Evolutionary conservation across 768 basidiomycete genomes (phyloP).

Genomic region (Suillus paluster): DNA sequence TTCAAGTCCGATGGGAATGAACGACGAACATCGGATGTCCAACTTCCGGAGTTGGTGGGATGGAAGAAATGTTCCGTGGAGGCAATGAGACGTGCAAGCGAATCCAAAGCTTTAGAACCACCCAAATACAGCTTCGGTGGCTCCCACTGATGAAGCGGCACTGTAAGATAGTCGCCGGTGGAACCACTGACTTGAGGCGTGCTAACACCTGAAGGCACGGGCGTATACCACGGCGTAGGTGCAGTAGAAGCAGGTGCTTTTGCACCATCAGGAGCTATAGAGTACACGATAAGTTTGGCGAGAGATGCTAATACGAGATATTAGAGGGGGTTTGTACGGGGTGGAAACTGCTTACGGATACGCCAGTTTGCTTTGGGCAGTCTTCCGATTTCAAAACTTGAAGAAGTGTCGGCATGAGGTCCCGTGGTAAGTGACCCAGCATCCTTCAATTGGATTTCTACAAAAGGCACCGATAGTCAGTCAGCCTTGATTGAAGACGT

Average conservation of each 20-base stretch:
- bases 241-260: conserved; percentile 61
- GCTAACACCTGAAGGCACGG: conserved; percentile 62
- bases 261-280: conserved; percentile 73
- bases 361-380: conserved; percentile 76
- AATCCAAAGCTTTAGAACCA: conserved; percentile 85
- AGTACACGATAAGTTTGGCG: conserved; percentile 86
- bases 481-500: conserved; percentile 1
- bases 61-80: conserved; percentile 67
- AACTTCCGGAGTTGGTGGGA: conserved; percentile 24
- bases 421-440: conserved; percentile 77
- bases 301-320: conserved; percentile 59
- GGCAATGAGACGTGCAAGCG: conserved; percentile 81
- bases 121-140: conserved; percentile 61
- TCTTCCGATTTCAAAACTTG: conserved; percentile 53
- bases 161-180: conserved; percentile 62
- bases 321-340: background rate
- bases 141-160: conserved; percentile 54
- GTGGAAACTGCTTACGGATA: conserved; percentile 53
- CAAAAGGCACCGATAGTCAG: conserved; percentile 9
- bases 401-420: conserved; percentile 72
- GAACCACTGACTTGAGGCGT: conserved; percentile 30
- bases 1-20: conserved; percentile 3
- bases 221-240: conserved; percentile 78
- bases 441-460: conserved; percentile 76
- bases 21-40: conserved; percentile 45